Evolutionary conservation across 2,329 filamentous ascomycete genomes (phyloP), one percentile per base, ranked within the genome.

Genomic region (Verticillium longisporum): DNA sequence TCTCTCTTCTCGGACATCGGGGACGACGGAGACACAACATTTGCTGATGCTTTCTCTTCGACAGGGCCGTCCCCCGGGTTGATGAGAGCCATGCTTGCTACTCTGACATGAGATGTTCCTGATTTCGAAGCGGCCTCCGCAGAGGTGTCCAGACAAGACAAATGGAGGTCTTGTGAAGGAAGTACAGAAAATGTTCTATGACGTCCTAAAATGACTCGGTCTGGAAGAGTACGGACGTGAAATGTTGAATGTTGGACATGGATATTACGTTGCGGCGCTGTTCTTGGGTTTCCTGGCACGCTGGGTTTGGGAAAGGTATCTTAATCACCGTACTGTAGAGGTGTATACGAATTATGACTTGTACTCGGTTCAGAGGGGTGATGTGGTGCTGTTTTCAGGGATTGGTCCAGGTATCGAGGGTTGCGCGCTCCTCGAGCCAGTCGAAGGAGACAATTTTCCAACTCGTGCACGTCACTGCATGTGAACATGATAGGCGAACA

Each of bases 1-100:
- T 50, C 26, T 32, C n/a, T 26, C 26, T 26, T 26, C 26, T 26
- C 26, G 26, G 4, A 26, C 3, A 26, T 26, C 26, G 26, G 26
- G 26, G 15, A 10, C 33, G 15, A 55, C 38, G 50, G 21, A 53
- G 56, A 45, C 41, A 34, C 18, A 57, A 34, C 55, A 15, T 56
- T 54, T 65, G 60, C 72, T 73, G 66, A 68, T 63, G 61, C 54
- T 64, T 54, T 57, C 63, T 61, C 26, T 63, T 36, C 13, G 34
- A 63, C 73, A 90, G 88, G 82, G 69, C 87, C 88, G 57, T 83
- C 83, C 64, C 85, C 88, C 61, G 79, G 77, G 61, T 74, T 90
- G 65, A 74, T 91, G 72, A 85, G 83, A 69, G 87, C 87, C 58
- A 90, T 90, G 88, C 78, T 91, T 74, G 83, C 83, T 59, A 90